phyloP scores from a whole-genome alignment of 164 flowering plant species.

The Tinospora cordifolia region DNA sequence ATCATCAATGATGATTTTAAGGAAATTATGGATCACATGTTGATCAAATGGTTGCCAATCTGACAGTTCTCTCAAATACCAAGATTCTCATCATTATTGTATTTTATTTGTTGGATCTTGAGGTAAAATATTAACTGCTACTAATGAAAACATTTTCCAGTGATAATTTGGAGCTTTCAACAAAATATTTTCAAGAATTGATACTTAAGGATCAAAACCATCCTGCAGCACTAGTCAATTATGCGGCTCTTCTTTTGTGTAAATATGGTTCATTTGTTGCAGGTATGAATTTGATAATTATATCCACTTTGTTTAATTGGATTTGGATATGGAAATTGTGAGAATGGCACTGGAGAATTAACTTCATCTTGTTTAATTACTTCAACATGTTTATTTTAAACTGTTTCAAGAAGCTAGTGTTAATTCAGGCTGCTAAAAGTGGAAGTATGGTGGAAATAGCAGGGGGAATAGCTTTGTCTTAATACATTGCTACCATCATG shows the following conservation, averaged over 20 bases:
- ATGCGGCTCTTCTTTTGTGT: conserved; percentile 67
- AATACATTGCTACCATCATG: not conserved
- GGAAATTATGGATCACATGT: not conserved
- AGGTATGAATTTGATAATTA: conserved; percentile 38
- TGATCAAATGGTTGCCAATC: not conserved
- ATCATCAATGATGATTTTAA: not conserved
- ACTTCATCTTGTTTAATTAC: not conserved
- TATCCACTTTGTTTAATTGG: not conserved
- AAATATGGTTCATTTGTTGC: conserved; percentile 68
- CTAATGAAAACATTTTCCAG: conserved; percentile 33
- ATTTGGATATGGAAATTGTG: not conserved
- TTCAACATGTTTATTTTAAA: not conserved
- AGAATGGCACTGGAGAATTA: not conserved
- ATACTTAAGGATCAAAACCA: conserved; percentile 83
- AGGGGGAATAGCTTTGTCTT: not conserved
- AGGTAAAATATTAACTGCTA: conserved; percentile 1
- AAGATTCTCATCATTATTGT: too few species aligned
- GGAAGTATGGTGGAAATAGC: not conserved
- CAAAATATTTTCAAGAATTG: conserved; percentile 69
- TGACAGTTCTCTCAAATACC: not conserved
- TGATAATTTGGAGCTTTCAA: conserved; percentile 73
- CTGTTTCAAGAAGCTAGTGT: not conserved
- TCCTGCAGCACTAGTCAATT: conserved; percentile 79
- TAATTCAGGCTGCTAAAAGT: not conserved
- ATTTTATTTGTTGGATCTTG: not conserved